These are phyloP conservation scores for Plasmodium adleri DNA, from an alignment of 169 alveolate genomes.

Conservation along the genomic window DNA sequence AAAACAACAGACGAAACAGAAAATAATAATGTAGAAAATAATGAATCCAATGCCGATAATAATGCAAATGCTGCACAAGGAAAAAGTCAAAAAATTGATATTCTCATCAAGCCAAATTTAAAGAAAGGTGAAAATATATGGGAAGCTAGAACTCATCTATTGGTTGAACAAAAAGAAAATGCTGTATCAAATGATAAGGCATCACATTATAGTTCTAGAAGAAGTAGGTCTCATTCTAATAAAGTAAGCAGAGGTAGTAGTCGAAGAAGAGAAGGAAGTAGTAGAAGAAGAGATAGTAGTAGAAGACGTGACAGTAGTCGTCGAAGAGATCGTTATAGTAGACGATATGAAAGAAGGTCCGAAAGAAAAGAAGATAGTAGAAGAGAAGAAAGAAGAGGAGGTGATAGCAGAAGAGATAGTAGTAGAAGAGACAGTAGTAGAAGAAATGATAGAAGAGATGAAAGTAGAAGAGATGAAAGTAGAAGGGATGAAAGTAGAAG, in stretches of 20 bases:
- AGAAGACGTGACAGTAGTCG: conserved; percentile 23
- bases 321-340: conserved; percentile 10
- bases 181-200: conserved; percentile 23
- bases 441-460: background rate
- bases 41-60: background rate
- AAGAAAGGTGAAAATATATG: conserved; percentile 75
- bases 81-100: conserved; percentile 49
- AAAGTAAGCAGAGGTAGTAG: conserved; percentile 45
- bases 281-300: conserved; percentile 18
- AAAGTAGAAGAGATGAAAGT: conserved; percentile 14
- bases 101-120: conserved; percentile 54
- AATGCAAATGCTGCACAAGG: conserved; percentile 18
- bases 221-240: conserved; percentile 51
- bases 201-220: conserved; percentile 33
- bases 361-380: conserved; percentile 28
- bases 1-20: conserved; percentile 23
- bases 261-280: conserved; percentile 36
- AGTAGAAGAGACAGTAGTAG: conserved; percentile 8
- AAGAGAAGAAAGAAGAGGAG: conserved; percentile 28
- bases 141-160: conserved; percentile 69
- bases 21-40: conserved; percentile 5
- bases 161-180: conserved; percentile 57
- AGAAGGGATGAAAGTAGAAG: conserved; percentile 24
- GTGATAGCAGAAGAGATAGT: background rate
- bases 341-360: conserved; percentile 16